phyloP scores from a whole-genome alignment of 116 monocot genomes.

The Zostera marina region DNA sequence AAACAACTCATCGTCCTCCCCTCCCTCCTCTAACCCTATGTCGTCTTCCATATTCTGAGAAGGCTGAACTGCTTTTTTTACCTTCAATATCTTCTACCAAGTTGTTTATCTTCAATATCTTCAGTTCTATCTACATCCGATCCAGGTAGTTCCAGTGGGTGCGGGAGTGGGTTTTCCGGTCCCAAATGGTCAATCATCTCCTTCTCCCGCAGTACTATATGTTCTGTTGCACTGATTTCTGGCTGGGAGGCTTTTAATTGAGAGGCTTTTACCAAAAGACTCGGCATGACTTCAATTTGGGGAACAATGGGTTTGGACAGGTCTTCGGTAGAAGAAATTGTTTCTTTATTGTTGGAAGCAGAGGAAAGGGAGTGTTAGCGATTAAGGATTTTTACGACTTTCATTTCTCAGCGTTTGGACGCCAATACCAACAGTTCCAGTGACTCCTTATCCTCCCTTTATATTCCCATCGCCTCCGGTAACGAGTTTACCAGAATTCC shows the following conservation, averaged over 20 bases:
- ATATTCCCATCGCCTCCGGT: background rate
- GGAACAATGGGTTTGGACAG: slow-evolving; percentile 8
- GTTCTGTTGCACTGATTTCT: slow-evolving; percentile 62
- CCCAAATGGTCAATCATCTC: slow-evolving; percentile 93
- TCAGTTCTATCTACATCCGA: no score
- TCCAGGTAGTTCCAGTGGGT: no score
- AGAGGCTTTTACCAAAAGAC: slow-evolving; percentile 66
- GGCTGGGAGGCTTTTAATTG: slow-evolving; percentile 68
- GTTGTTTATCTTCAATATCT: no score
- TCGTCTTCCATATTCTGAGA: no score
- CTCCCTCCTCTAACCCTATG: no score
- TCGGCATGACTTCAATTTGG: slow-evolving; percentile 38
- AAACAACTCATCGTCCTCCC: no score
- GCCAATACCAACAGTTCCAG: background rate
- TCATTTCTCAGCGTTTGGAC: slow-evolving; percentile 66
- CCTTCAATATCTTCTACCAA: no score
- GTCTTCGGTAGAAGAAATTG: slow-evolving; percentile 6
- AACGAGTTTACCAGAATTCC: background rate
- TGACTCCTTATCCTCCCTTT: background rate
- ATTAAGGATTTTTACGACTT: slow-evolving; percentile 58
- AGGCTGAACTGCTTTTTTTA: no score
- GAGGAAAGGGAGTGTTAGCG: slow-evolving; percentile 24
- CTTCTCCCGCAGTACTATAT: slow-evolving; percentile 70
- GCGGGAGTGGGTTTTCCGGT: slow-evolving; percentile 85
- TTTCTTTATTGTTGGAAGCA: slow-evolving; percentile 6